phyloP scores from a whole-genome alignment of 306 rosid genomes.

The Trifolium subterraneum region DNA sequence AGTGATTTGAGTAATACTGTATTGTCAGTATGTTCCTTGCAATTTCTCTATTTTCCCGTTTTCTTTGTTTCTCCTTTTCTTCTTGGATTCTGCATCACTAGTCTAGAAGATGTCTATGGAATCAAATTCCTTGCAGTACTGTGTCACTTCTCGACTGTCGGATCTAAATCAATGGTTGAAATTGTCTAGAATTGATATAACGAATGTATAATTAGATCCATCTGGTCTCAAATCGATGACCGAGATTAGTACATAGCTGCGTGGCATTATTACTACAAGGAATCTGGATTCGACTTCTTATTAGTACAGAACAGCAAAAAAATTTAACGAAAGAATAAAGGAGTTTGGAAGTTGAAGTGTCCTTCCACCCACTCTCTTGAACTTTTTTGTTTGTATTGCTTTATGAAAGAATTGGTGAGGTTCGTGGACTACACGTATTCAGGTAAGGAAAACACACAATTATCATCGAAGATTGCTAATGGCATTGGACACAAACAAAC shows the following conservation, averaged over 20 bases:
- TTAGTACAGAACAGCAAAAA: not conserved
- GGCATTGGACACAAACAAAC: conserved; percentile 18
- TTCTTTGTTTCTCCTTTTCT: not conserved
- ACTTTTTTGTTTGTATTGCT: not conserved
- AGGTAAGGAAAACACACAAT: not conserved
- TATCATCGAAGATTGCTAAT: not conserved
- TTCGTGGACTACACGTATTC: not conserved
- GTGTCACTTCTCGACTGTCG: no score
- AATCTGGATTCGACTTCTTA: no score
- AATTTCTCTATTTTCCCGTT: not conserved
- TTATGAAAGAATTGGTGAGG: not conserved
- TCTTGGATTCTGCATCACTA: not conserved
- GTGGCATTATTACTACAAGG: no score
- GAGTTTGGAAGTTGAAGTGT: not conserved
- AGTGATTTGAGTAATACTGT: conserved; percentile 1
- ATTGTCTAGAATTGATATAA: no score
- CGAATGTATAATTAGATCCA: no score
- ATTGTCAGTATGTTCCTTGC: conserved; percentile 8
- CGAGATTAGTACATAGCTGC: no score
- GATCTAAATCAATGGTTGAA: no score
- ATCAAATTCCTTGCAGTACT: no score
- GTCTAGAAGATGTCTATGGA: no score
- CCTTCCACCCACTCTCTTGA: not conserved
- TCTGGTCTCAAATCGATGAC: no score
- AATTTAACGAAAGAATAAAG: not conserved